A percentile compares a stretch with the other conserved stretches of the same genome.
Evolutionary conservation across 2,329 filamentous ascomycete species (phyloP).

Genomic region (Colletotrichum godetiae): DNA sequence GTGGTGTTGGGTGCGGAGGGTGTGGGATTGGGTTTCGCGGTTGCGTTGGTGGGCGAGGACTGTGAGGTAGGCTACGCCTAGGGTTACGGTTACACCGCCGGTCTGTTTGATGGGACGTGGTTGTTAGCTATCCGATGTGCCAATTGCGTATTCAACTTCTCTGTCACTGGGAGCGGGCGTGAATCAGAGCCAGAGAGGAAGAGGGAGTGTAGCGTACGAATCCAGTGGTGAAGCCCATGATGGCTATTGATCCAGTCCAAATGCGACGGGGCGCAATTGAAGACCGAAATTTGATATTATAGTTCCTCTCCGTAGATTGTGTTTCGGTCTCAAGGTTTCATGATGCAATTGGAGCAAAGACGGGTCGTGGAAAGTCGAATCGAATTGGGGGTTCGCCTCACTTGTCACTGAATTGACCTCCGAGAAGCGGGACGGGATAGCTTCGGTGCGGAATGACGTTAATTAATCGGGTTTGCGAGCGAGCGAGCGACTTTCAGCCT

Average conservation of each 20-base stretch:
- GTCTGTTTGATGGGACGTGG: constrained; percentile 59
- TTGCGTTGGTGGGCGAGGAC: constrained; percentile 77
- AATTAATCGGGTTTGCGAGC: constrained; percentile 21
- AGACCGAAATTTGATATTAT: neutral
- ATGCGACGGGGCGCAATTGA: constrained; percentile 19
- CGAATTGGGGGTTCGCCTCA: constrained; percentile 9
- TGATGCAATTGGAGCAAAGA: constrained; percentile 6
- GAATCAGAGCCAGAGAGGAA: neutral
- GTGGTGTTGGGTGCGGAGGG: constrained; percentile 67
- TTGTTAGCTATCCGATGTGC: neutral
- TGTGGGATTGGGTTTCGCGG: constrained; percentile 68
- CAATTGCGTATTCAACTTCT: neutral
- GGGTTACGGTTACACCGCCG: constrained; percentile 80
- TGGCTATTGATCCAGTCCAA: constrained; percentile 31
- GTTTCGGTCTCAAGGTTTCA: constrained; percentile 27
- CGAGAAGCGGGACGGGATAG: constrained; percentile 25
- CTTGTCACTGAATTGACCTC: constrained; percentile 6
- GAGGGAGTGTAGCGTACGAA: constrained; percentile 69
- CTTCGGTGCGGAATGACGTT: constrained; percentile 32
- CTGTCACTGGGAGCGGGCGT: too few species aligned
- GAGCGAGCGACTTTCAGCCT: constrained; percentile 33
- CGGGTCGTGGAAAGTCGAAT: constrained; percentile 11
- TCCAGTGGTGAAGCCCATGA: constrained; percentile 79
- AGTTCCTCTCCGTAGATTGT: constrained; percentile 1
- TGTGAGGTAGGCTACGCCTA: constrained; percentile 78